Conservation (phyloP, 2,329 filamentous ascomycete species). For the Pseudopyrenochaeta lycopersici region DNA sequence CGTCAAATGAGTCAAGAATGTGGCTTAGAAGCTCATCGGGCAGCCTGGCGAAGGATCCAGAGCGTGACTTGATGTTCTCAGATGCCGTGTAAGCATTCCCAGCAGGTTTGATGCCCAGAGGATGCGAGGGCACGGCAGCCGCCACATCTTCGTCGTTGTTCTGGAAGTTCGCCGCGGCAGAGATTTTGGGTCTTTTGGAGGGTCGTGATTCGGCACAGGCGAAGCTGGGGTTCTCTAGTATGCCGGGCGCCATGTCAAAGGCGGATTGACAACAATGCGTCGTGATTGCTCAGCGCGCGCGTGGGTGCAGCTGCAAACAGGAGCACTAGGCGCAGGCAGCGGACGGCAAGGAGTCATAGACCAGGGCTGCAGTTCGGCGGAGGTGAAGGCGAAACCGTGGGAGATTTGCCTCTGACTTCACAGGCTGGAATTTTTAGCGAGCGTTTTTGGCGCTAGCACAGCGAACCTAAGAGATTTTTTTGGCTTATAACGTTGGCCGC, state of each 20-base stretch:
- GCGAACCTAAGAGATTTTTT: slow-evolving; percentile 18
- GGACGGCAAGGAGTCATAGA: slow-evolving; percentile 17
- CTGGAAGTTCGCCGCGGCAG: slow-evolving; percentile 25
- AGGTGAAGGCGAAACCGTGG: slow-evolving; percentile 21
- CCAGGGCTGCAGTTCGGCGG: slow-evolving; percentile 7
- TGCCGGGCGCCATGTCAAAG: slow-evolving; percentile 44
- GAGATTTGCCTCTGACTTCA: slow-evolving; percentile 1
- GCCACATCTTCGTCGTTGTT: slow-evolving; percentile 49
- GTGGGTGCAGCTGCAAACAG: slow-evolving; percentile 9
- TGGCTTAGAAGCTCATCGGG: slow-evolving; percentile 84
- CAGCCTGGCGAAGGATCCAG: slow-evolving; percentile 72
- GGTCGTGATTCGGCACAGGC: slow-evolving; percentile 42
- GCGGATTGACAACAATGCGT: slow-evolving; percentile 6
- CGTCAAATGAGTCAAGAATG: slow-evolving; percentile 78
- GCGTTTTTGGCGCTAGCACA: slow-evolving; percentile 16
- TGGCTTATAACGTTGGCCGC: slow-evolving; percentile 18
- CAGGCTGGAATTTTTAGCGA: slow-evolving; percentile 2
- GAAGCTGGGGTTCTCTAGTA: slow-evolving; percentile 34
- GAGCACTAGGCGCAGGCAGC: slow-evolving; percentile 11
- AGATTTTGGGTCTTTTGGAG: slow-evolving; percentile 45
- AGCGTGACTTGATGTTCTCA: slow-evolving; percentile 71
- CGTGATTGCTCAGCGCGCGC: slow-evolving; percentile 13
- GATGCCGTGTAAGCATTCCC: slow-evolving; percentile 80
- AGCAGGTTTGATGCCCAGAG: slow-evolving; percentile 82
- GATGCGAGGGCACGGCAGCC: slow-evolving; percentile 76